Evolutionary conservation across 2,329 filamentous ascomycete genomes (phyloP).

Genomic region (Aspergillus brasiliensis): DNA sequence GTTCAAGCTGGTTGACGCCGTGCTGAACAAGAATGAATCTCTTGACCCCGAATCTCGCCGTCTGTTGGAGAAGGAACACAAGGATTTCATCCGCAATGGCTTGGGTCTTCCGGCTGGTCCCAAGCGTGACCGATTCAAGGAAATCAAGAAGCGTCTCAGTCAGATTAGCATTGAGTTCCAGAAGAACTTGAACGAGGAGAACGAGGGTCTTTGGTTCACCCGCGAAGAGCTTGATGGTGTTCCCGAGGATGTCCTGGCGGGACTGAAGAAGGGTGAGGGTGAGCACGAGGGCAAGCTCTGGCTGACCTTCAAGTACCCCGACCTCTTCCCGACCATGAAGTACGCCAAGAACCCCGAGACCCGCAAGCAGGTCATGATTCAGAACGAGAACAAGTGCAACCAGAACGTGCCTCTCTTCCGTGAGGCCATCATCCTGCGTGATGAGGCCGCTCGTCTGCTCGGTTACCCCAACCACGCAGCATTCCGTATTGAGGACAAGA

Average conservation of each 20-base stretch:
- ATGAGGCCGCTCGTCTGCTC: slow-evolving; percentile 53
- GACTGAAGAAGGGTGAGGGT: slow-evolving; percentile 50
- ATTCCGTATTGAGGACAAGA: slow-evolving; percentile 56
- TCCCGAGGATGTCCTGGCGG: slow-evolving; percentile 51
- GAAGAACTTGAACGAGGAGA: slow-evolving; percentile 56
- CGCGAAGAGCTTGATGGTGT: slow-evolving; percentile 51
- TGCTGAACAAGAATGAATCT: slow-evolving; percentile 45
- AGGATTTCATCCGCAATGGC: slow-evolving; percentile 52
- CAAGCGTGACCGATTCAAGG: slow-evolving; percentile 53
- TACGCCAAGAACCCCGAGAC: slow-evolving; percentile 51
- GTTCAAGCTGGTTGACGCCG: slow-evolving; percentile 51
- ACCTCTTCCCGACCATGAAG: slow-evolving; percentile 52
- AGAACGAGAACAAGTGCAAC: slow-evolving; percentile 55
- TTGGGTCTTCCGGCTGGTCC: slow-evolving; percentile 51
- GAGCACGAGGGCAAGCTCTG: slow-evolving; percentile 51
- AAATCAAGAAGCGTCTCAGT: slow-evolving; percentile 55
- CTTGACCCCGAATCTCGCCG: slow-evolving; percentile 52
- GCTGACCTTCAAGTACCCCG: slow-evolving; percentile 55
- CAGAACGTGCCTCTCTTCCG: slow-evolving; percentile 54
- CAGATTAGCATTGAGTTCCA: slow-evolving; percentile 53
- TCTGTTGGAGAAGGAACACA: slow-evolving; percentile 54
- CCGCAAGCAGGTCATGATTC: slow-evolving; percentile 48
- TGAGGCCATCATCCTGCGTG: slow-evolving; percentile 52
- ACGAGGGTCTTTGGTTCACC: slow-evolving; percentile 55
- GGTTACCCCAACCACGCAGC: slow-evolving; percentile 56